These are phyloP conservation scores for Sclerotinia trifoliorum DNA, from an alignment of 2,329 filamentous ascomycete genomes.

Conservation along the genomic window DNA sequence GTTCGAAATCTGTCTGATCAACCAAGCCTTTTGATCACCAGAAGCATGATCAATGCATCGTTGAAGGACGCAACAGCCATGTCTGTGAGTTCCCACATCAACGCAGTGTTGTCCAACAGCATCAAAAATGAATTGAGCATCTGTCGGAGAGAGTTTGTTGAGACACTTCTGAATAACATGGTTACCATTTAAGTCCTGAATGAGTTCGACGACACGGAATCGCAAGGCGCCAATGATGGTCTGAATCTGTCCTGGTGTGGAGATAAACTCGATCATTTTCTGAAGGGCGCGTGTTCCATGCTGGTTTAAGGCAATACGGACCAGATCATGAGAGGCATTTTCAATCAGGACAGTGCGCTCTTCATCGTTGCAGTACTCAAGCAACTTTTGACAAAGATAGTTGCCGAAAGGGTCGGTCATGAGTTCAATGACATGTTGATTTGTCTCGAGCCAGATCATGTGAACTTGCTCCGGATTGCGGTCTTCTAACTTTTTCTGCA, in stretches of 20 bases:
- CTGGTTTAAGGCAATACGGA: constrained; percentile 92
- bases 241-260: constrained; percentile 77
- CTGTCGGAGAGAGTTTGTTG: constrained; percentile 80
- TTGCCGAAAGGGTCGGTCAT: constrained; percentile 99
- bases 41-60: constrained; percentile 97
- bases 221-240: constrained; percentile 84
- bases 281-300: constrained; percentile 94
- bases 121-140: constrained; percentile 96
- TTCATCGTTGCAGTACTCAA: constrained; percentile 92
- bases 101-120: constrained; percentile 86
- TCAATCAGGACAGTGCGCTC: constrained; percentile 91
- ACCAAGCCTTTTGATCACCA: constrained; percentile 80
- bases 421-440: constrained; percentile 89
- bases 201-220: constrained; percentile 84
- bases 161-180: constrained; percentile 99
- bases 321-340: constrained; percentile 83
- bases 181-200: constrained; percentile 97
- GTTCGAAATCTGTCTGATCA: constrained; percentile 83
- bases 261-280: constrained; percentile 99
- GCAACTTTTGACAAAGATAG: constrained; percentile 97
- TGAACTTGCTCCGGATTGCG: constrained; percentile 79
- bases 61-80: constrained; percentile 96
- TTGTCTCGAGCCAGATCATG: constrained; percentile 92
- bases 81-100: constrained; percentile 91
- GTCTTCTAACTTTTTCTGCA: constrained; percentile 97